Evolutionary conservation across 495 filamentous ascomycete genomes (phyloP), one percentile per base, ranked within the genome.

Genomic region (Penicillium diatomitis): DNA sequence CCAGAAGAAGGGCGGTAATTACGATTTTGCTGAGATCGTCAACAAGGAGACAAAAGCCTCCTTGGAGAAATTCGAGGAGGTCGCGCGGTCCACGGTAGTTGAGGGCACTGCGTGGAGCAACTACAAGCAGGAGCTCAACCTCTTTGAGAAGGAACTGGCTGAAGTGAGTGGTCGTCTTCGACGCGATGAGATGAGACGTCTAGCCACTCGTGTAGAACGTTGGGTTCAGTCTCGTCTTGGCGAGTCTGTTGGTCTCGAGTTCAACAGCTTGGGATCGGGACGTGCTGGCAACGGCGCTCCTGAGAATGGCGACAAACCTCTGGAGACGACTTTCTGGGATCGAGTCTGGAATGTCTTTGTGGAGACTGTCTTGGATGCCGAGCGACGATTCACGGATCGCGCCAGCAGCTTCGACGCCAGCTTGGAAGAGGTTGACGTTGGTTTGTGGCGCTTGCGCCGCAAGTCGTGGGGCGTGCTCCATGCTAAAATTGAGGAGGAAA

Each of bases 1-100:
- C 0, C 91, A 96, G 66, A 96, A 96, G 74, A 87, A 88, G 48
- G 88, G 87, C 12, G 82, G 79, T 8, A 74, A 72, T 44, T 96
- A 98, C 60, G 92, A 97, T 61, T 98, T 98, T 65, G 88, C 90
- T 31, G 85, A 89, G 55, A 96, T 96, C 47, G 94, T 98, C 3
- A 82, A 85, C 31, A 72, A 81, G 41, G 87, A 95, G 64, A 91
- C 89, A 59, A 77, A 77, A 48, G 78, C 77, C 57, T 83, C 87
- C 6, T 59, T 96, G 27, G 78, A 84, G 31, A 76, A 75, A 34
- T 98, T 91, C 63, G 84, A 84, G 56, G 75, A 80, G 49, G 85
- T 90, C 52, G 91, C 87, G 6, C 76, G 83, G 42, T 74, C 79
- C 38, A 77, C 87, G 9, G 61, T 80, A 10, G 87, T 98, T 30